Conservation (phyloP, 2,329 filamentous ascomycete genomes). For the Fusarium algeriense region DNA sequence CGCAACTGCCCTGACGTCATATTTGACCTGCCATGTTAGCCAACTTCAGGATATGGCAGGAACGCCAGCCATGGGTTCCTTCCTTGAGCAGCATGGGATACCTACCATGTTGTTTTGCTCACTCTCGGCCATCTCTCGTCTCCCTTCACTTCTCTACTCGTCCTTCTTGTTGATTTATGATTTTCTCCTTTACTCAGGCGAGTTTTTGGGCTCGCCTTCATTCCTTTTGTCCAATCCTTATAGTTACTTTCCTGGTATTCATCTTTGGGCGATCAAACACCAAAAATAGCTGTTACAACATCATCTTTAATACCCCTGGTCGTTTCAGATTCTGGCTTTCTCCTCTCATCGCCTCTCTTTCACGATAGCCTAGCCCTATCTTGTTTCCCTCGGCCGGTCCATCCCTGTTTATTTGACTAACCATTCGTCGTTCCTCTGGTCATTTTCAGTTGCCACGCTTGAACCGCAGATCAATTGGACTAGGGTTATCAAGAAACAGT, state of each 20-base stretch:
- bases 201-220: conserved; percentile 8
- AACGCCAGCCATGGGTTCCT: conserved; percentile 10
- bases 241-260: conserved; percentile 14
- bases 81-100: neutral
- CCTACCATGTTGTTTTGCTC: neutral
- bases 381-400: conserved; percentile 19
- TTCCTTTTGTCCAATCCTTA: conserved; percentile 3
- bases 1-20: conserved; percentile 20
- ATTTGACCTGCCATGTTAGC: conserved; percentile 1
- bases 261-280: conserved; percentile 16
- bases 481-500: conserved; percentile 39
- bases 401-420: conserved; percentile 27
- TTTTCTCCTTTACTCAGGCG: conserved; percentile 11
- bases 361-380: conserved; percentile 30
- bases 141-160: neutral
- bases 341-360: conserved; percentile 22
- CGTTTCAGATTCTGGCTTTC: conserved; percentile 32
- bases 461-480: conserved; percentile 33
- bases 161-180: neutral
- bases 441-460: conserved; percentile 15
- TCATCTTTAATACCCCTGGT: conserved; percentile 21
- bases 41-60: conserved; percentile 9
- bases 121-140: neutral
- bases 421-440: conserved; percentile 16
- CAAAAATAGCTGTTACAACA: conserved; percentile 30